Base-by-base conservation (phyloP, 495 filamentous ascomycete species). In the Penicillium subrubescens region DNA sequence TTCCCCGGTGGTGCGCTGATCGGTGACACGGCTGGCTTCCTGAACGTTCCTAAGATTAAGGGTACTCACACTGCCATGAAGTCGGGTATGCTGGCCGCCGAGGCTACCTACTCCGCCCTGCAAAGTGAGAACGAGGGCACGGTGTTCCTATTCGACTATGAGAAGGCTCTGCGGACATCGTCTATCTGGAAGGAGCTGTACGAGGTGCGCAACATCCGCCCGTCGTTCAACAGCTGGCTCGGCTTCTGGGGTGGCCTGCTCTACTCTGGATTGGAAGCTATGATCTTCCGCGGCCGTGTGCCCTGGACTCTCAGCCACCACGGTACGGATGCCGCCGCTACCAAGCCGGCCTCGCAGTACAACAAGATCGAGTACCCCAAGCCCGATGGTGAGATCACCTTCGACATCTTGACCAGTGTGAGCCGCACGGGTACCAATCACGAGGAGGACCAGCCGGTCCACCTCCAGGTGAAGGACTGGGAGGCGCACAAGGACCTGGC, bases 41-140 rank as follows among this genome's bases (percentile, higher is more conserved):
- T 99, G 72, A 99, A 99, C 74, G 91, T 99, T 27, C 95, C 95
- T 43, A 98, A 99, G 79, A 92, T 99, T 76, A 99, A 99, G 78
- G 95, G 95, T 66, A 97, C 94, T 7, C 95, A 99, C 77, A 97
- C 95, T 19, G 92, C 95, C 31, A 98, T 99, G 94, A 92, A 91
- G 72, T 93, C 90, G 4, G 95, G 95, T 63, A 99, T 98, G 92
- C 82, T 99, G 21, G 96, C 96, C 12, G 95, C 95, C 14, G 92
- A 98, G 75, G 90, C 96, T 15, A 83, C 93, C 8, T 98, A 86
- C 77, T 80, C 81, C 14, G 95, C 95, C 6, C 80, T 99, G 33
- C 71, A 79, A 59, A 72, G 77, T 41, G 86, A 81, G 60, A 78
- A 81, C 64, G 75, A 77, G 10, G 90, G 89, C 25, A 88, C 91